Evolutionary conservation across 371 early-diverging fungal genomes (phyloP), one percentile per base, ranked within the genome.

Genomic region (Umbelopsis sp.): DNA sequence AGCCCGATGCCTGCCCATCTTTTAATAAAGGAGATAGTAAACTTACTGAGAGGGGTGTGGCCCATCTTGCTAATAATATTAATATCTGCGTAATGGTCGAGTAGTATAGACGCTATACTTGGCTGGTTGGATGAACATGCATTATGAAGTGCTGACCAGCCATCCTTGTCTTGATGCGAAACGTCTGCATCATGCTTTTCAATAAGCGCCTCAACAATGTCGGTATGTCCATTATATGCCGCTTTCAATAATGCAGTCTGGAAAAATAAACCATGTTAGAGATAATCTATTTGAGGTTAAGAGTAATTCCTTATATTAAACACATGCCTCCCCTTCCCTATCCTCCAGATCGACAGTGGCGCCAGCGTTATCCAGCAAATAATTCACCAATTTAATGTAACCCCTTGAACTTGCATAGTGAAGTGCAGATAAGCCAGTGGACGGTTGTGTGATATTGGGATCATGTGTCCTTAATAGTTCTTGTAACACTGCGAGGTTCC

Each of bases 101-200:
- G 64, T 8, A 90, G 77, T 18, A 77, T 76, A 9, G 80, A 71
- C 1, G 87, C 87, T 37, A 88, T 70, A 2, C 80, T 72, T 5
- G 82, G 66, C 65, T 82, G 80, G 0, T 89, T 88, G 37, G 70
- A 69, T 3, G 87, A 80, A 38, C 83, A 82, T 32, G 91, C 89
- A 71, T 90, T 91, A 74, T 93, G 94, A n/a, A 94, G 79, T 1
- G 91, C 84, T 11, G 91, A 87, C 93, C 93, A 94, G 0, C 93
- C 93, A 65, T 93, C 92, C 48, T 75, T 74, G 69, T 93, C 93
- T 22, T 75, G 62, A 41, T 84, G 82, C 24, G 78, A 52, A 41
- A 85, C 80, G 63, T 90, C 74, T 1, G 92, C 91, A 7, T 78
- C 74, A 22, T 79, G 75, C 45, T 76, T 71, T 18, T 63, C 37